Evolutionary conservation across 805 yeast species (phyloP), one percentile per base, ranked within the genome.

Genomic region (Zygosaccharomyces bailii): DNA sequence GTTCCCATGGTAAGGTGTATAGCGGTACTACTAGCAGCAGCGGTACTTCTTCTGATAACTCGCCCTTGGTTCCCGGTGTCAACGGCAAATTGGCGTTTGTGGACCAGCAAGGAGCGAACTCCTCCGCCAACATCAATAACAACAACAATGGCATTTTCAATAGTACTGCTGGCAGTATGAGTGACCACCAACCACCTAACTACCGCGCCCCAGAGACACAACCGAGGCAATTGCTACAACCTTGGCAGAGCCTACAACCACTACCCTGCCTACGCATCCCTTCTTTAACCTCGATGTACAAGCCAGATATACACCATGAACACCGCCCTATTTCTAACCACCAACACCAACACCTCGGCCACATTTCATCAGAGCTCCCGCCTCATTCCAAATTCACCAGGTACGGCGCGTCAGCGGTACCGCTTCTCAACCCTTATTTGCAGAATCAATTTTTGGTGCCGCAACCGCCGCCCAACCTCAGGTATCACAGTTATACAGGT

Each of bases 1-100:
- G 89, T 1, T 35, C 39, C 11, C 81, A 80, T 0, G 74, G 76
- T 57, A 53, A 35, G 27, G 24, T 41, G 46, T 20, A 43, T 33
- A 6, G n/a, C 31, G 23, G 63, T 65, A 34, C 69, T 69, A 10
- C 42, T 9, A 35, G 30, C 23, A 35, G 48, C 45, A 20, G 23
- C 21, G 42, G 11, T 4, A 34, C 50, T 5, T 18, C 39, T 4
- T 10, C 32, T 20, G n/a, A 11, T 13, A 23, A 23, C 20, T 34
- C 32, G 18, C 31, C 34, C 19, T n/a, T 25, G 25, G 18, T n/a
- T 17, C 6, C 23, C 33, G 44, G 32, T n/a, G 21, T 14, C 20
- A 27, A 18, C 30, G 39, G 25, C 29, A 30, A 40, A 31, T 17
- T 24, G 34, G 39, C 24, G 20, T 24, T 13, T 20, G 14, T 33